Base-by-base conservation (phyloP, 2,329 filamentous ascomycete species). In the Ophiostoma angusticollis region DNA sequence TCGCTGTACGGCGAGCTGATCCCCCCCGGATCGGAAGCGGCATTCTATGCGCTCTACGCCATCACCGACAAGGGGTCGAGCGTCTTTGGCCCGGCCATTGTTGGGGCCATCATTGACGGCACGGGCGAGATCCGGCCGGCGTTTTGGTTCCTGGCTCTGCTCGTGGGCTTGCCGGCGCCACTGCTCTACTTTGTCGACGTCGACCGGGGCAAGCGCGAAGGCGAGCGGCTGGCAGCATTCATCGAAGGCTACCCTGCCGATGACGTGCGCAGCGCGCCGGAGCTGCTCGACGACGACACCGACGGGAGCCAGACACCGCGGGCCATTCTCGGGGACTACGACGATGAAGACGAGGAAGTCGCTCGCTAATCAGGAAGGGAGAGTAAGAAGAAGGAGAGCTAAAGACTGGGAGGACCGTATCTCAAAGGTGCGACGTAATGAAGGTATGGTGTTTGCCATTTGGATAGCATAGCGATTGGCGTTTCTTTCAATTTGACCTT, bases 41-140 rank as follows among this genome's bases (percentile, higher is more conserved):
- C 89, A 0, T 98, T 98, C 55, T 98, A 93, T 55, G 87, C 89
- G 0, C 67, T 98, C 2, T 98, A 96, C 55, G 91, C 91, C 25
- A 95, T 96, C 47, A 96, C 91, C 2, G 91, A 98, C 58, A 98
- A 98, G 59, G 87, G 89, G 1, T 91, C 83, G 17, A 93, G 84
- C 54, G 69, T 96, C 2, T 95, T 98, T 58, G 91, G 91, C 0
- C 91, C 91, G 0, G 82, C 85, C 0, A 89, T 98, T 54, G 91
- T 98, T 0, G 91, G 87, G 1, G 76, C 78, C 11, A 94, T 98
- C 47, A 94, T 91, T 11, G 87, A 96, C 58, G 74, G 66, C 36
- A 80, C 80, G 21, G 83, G 83, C 5, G 78, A 83, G 49, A 89
- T 91, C 42, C 70, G 84, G 35, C 82, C 82, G 6, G 87, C 89